A percentile compares a stretch with the other conserved stretches of the same genome.
phyloP scores from a whole-genome alignment of 2,329 filamentous ascomycete genomes.

The Whalleya microplaca region DNA sequence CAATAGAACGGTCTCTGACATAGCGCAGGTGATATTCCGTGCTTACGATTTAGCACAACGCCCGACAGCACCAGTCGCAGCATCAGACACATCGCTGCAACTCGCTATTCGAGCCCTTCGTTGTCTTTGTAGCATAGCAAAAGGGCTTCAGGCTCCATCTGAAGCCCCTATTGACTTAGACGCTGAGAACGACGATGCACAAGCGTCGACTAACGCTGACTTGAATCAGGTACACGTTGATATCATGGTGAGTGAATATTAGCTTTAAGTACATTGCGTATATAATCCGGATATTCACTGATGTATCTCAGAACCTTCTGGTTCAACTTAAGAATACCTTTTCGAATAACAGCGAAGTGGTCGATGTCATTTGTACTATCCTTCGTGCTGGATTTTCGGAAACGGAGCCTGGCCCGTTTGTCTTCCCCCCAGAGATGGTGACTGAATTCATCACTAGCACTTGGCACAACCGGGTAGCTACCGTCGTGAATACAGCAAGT shows the following conservation, averaged over 20 bases:
- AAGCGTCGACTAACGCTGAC: constrained; percentile 11
- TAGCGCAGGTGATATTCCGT: constrained; percentile 30
- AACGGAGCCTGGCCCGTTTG: constrained; percentile 73
- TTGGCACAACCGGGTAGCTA: constrained; percentile 66
- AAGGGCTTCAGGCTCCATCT: constrained; percentile 69
- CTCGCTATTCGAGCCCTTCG: constrained; percentile 61
- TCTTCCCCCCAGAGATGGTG: constrained; percentile 69
- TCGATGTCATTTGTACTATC: constrained; percentile 72
- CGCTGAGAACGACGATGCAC: constrained; percentile 40
- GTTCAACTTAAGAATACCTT: constrained; percentile 55
- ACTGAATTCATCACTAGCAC: constrained; percentile 66
- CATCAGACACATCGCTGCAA: constrained; percentile 51
- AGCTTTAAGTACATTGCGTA: background rate
- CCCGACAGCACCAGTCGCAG: constrained; percentile 26
- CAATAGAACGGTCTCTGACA: constrained; percentile 31
- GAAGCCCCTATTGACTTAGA: constrained; percentile 73
- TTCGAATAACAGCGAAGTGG: constrained; percentile 64
- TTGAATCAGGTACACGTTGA: constrained; percentile 48
- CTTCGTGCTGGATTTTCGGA: constrained; percentile 78
- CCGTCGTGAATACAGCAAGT: constrained; percentile 72
- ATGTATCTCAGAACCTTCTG: constrained; percentile 28
- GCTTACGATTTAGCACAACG: constrained; percentile 35
- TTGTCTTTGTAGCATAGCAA: constrained; percentile 72
- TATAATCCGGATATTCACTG: constrained; percentile 54
- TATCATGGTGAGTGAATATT: constrained; percentile 47